A percentile compares a stretch with the other conserved stretches of the same genome.
Evolutionary conservation across 129 eudicot genomes (phyloP).

Genomic region (Pulicaria dysenterica): DNA sequence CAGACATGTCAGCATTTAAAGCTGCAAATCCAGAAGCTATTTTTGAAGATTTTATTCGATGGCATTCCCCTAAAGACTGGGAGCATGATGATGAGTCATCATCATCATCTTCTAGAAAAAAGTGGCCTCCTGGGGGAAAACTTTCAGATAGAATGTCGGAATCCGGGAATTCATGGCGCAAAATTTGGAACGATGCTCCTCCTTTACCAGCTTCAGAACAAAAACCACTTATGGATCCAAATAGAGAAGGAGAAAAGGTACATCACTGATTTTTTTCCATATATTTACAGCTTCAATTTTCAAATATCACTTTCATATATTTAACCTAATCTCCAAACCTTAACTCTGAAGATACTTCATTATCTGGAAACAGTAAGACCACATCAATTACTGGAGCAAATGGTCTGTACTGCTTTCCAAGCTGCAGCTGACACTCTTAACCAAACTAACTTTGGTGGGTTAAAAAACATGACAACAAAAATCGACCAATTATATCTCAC

Average conservation of each 20-base stretch:
- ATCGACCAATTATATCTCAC: conserved; percentile 70
- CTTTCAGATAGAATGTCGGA: conserved; percentile 98
- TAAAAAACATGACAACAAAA: conserved; percentile 67
- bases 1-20: conserved; percentile 98
- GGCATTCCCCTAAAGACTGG: conserved; percentile 99
- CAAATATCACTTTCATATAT: neutral
- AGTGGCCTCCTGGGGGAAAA: conserved; percentile 89
- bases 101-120: conserved; percentile 37
- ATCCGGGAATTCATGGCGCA: conserved; percentile 76
- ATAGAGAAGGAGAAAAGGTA: conserved; percentile 97
- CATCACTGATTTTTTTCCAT: neutral
- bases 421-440: conserved; percentile 85
- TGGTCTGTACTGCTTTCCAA: conserved; percentile 85
- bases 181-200: conserved; percentile 85
- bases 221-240: conserved; percentile 87
- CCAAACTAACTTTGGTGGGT: conserved; percentile 65
- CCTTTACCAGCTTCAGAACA: conserved; percentile 85
- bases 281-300: neutral
- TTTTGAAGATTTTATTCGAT: conserved; percentile 95
- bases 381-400: conserved; percentile 79
- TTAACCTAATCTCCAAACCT: neutral
- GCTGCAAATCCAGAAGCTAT: conserved; percentile 94
- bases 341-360: conserved; percentile 66
- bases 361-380: conserved; percentile 89
- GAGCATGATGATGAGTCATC: conserved; percentile 48